Base-by-base conservation (phyloP, 225 moss, liverwort and hornwort species). In the Ulota crispa region DNA sequence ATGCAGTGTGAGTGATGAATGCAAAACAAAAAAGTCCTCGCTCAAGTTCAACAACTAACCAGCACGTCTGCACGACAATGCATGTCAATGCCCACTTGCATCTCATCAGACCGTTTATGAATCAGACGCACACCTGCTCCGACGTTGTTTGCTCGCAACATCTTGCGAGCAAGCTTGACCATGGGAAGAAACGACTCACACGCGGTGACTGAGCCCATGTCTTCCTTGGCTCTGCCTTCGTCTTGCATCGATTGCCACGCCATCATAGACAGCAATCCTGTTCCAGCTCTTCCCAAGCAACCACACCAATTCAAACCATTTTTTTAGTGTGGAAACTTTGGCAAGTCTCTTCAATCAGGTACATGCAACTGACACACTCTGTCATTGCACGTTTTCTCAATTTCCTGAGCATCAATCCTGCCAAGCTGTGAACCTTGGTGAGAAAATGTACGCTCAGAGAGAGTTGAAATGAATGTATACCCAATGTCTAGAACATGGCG, bases 41-140 rank as follows among this genome's bases (percentile, higher is more conserved):
- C 80, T 61, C 54, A 80, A 70, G 82, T 77, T 85, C 73, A 85
- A 89, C 73, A 74, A 91, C 88, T 93, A 87, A 95, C 95, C 94
- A 97, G 91, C 63, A 97, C 85, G 81, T 97, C 94, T 77, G 95
- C 94, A 86, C 80, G 83, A 81, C 84, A 86, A 75, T 87, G 91
- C 91, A 97, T 84, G 87, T 97, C 95, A 85, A 88, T 85, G 88
- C 95, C 97, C 81, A 94, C 83, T 92, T 93, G 89, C 87, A 97
- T 84, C 78, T 97, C 97, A 86, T 97, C 97, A 27, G 97, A 97
- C 47, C 97, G 94, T 90, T 97, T 97, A 81, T 93, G 92, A 76
- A 97, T 78, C 62, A 97, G 87, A 81, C 88, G 91, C 79, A 97
- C 93, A 83, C 88, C 88, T 80, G 80, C 81, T 78, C 83, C 93